Percentiles rank a stretch among this genome's conserved stretches.
Evolutionary conservation across 345 rosid genomes (phyloP).

Genomic region (Lumnitzera racemosa): DNA sequence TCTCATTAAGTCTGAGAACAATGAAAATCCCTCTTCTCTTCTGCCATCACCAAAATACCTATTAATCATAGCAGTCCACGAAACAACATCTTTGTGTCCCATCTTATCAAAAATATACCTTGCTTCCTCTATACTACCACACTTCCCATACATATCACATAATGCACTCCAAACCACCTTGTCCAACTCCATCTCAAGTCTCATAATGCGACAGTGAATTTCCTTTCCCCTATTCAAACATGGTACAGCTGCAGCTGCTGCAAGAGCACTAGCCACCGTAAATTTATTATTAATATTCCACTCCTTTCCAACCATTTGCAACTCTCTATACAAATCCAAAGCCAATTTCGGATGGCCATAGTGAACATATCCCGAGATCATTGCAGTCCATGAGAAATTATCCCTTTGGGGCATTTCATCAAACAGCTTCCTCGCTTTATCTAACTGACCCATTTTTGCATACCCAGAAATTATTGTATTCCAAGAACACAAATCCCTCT

Average conservation of each 20-base stretch:
- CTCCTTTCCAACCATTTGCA: slow-evolving; percentile 28
- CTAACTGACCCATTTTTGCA: slow-evolving; percentile 38
- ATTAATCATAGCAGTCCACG: slow-evolving; percentile 89
- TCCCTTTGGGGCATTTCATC: slow-evolving; percentile 81
- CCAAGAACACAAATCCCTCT: slow-evolving; percentile 75
- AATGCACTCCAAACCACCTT: slow-evolving; percentile 89
- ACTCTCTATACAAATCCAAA: slow-evolving; percentile 38
- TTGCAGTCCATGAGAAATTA: slow-evolving; percentile 83
- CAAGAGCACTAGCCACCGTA: slow-evolving; percentile 56
- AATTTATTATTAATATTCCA: slow-evolving; percentile 33
- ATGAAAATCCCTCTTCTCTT: slow-evolving; percentile 52
- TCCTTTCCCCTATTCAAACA: slow-evolving; percentile 59
- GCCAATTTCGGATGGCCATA: slow-evolving; percentile 47
- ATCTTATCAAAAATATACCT: slow-evolving; percentile 61
- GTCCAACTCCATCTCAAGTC: slow-evolving; percentile 69
- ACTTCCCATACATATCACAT: slow-evolving; percentile 83
- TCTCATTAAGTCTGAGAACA: slow-evolving; percentile 45
- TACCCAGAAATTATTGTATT: slow-evolving; percentile 64
- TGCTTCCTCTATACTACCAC: slow-evolving; percentile 73
- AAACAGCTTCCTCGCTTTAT: slow-evolving; percentile 53
- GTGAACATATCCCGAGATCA: slow-evolving; percentile 69
- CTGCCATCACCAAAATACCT: slow-evolving; percentile 59
- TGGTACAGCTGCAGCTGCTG: slow-evolving; percentile 61
- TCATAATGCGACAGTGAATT: slow-evolving; percentile 62
- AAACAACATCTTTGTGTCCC: slow-evolving; percentile 54